Evolutionary conservation across 2,329 filamentous ascomycete species (phyloP).

Genomic region (Fusarium palustre): DNA sequence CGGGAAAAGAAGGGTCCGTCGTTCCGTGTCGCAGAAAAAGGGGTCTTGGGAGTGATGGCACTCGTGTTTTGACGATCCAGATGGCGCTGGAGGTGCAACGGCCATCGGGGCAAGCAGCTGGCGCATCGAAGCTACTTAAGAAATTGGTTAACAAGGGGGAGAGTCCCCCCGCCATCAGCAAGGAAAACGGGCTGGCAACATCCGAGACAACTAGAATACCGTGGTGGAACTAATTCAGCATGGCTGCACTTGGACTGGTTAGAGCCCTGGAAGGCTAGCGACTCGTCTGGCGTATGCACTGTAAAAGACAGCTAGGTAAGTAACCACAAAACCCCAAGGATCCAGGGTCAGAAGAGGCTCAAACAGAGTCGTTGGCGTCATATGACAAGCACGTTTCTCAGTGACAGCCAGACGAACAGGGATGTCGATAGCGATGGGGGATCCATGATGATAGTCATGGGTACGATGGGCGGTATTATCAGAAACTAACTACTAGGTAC

Average conservation of each 20-base stretch:
- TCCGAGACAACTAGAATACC: conserved; percentile 25
- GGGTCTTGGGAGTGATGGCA: conserved; percentile 15
- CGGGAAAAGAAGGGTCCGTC: conserved; percentile 2
- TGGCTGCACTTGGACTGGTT: background rate
- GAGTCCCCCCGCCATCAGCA: background rate
- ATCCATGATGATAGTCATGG: conserved; percentile 34
- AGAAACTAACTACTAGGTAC: background rate
- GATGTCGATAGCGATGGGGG: conserved; percentile 5
- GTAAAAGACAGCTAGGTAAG: background rate
- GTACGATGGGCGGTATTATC: background rate
- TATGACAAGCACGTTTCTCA: conserved; percentile 20
- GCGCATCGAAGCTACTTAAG: conserved; percentile 39
- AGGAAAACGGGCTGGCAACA: conserved; percentile 23
- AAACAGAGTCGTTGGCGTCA: conserved; percentile 41
- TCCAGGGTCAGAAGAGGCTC: conserved; percentile 19
- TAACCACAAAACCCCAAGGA: conserved; percentile 1
- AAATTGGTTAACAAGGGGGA: conserved; percentile 18
- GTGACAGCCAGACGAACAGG: background rate
- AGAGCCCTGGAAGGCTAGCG: background rate
- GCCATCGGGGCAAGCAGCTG: conserved; percentile 24
- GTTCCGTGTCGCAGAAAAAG: conserved; percentile 1
- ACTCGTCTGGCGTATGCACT: conserved; percentile 12
- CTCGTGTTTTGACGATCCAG: conserved; percentile 28
- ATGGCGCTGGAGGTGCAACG: conserved; percentile 5
- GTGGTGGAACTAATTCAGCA: conserved; percentile 8